Percentiles rank a stretch among this genome's conserved stretches.
phyloP scores from a whole-genome alignment of 306 rosid genomes.

The Glycine soja region DNA sequence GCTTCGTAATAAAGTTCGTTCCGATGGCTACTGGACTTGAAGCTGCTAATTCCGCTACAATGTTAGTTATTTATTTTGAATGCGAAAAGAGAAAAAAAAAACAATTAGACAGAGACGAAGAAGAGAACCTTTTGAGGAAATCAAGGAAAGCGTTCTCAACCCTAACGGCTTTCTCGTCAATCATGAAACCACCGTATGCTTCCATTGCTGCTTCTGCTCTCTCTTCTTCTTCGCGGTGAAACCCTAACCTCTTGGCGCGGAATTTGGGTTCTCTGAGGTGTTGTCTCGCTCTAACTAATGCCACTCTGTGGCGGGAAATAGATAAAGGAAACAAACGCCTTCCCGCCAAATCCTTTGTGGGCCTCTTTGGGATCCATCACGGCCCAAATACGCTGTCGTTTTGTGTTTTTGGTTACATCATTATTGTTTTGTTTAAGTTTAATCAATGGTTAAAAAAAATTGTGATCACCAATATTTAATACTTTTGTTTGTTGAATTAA shows the following conservation, averaged over 20 bases:
- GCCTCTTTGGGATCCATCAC: not conserved
- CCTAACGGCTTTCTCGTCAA: constrained; percentile 83
- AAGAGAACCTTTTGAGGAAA: constrained; percentile 77
- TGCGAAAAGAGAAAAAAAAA: not conserved
- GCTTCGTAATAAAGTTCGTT: constrained; percentile 69
- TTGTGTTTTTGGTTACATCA: too few relatives aligned
- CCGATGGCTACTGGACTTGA: constrained; percentile 48
- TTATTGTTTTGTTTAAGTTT: too few relatives aligned
- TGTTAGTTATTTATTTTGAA: not conserved
- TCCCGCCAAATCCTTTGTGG: constrained; percentile 49
- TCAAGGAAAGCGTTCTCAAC: constrained; percentile 86
- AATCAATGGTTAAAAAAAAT: too few relatives aligned
- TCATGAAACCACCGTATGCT: constrained; percentile 63
- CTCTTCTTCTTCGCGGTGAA: not conserved
- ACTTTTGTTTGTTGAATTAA: too few relatives aligned
- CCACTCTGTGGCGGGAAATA: constrained; percentile 48
- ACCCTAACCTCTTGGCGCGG: constrained; percentile 17
- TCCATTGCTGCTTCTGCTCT: constrained; percentile 52
- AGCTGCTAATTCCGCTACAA: constrained; percentile 48
- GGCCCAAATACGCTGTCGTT: not conserved
- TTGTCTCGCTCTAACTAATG: not conserved
- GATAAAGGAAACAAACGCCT: constrained; percentile 4
- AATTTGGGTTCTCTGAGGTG: not conserved
- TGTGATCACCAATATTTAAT: too few relatives aligned
- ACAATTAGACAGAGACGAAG: not conserved